Base-by-base conservation (phyloP, 441 rosid genomes). In the Euphorbia celastroides region DNA sequence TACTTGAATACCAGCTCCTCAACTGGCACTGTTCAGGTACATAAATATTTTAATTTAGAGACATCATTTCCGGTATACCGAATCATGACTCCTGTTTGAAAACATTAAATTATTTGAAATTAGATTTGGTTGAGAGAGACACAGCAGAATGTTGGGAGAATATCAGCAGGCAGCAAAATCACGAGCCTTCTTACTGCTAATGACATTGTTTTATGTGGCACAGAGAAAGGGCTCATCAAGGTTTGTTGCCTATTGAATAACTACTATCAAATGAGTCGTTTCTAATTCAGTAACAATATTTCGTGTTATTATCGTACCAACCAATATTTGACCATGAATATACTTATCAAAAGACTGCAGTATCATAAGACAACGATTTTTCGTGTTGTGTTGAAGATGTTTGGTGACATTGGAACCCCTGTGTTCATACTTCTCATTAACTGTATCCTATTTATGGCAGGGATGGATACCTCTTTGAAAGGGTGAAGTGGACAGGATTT, bases 61-160 rank as follows among this genome's bases (percentile, higher is more conserved):
- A 38, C 3, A 9, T 2, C 12, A 38, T 38, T 38, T 38, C 1
- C 1, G 7, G 12, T 38, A 2, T 38, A 38, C 44, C 44, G n/a
- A n/a, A n/a, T n/a, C n/a, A n/a, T n/a, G n/a, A n/a, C n/a, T n/a
- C n/a, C n/a, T n/a, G n/a, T n/a, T n/a, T n/a, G 8, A 44, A 12
- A 44, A 44, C 50, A 44, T 44, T 11, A 16, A 44, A 11, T 44
- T 31, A 23, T 12, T 5, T 58, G 57, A 26, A 51, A 70, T 17
- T 67, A 90, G 98, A 83, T 93, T 70, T 93, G 97, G 96, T 65
- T 90, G 81, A 87, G 93, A 84, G 86, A 78, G 42, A 84, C 90
- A 69, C 84, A 79, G 7, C 93, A 90, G 72, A 89, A 89, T 76
- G 96, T 89, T 50, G 97, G 97, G 65, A 89, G 97, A 56, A 68